Evolutionary conservation across 768 basidiomycete genomes (phyloP).

Genomic region (Cyathus striatus): DNA sequence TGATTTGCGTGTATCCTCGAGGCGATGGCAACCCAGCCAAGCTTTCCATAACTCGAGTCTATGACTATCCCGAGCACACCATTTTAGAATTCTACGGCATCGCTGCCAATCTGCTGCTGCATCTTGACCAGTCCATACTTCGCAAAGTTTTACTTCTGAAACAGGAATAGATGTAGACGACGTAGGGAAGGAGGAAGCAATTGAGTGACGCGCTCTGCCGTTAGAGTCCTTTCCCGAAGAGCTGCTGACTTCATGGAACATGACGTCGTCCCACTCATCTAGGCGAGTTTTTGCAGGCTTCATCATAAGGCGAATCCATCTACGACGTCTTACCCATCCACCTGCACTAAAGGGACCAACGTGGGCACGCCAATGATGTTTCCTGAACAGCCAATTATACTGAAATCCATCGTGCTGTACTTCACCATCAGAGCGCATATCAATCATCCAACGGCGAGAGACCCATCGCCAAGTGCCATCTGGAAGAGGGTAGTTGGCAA

Average conservation of each 20-base stretch:
- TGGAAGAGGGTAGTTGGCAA: conserved; percentile 66
- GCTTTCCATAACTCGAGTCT: conserved; percentile 72
- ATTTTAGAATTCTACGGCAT: conserved; percentile 46
- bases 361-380: conserved; percentile 58
- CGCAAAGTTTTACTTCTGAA: conserved; percentile 22
- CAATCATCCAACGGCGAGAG: conserved; percentile 79
- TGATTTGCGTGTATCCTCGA: conserved; percentile 16
- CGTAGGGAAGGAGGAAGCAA: conserved; percentile 20
- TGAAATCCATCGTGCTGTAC: conserved; percentile 84
- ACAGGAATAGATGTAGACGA: no score
- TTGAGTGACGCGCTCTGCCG: conserved; percentile 15
- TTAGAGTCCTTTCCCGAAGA: neutral
- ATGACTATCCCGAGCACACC: conserved; percentile 58
- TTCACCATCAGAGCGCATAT: conserved; percentile 78
- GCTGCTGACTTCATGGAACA: no score
- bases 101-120: conserved; percentile 54
- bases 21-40: conserved; percentile 53
- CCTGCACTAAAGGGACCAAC: conserved; percentile 57
- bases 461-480: conserved; percentile 83
- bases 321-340: conserved; percentile 70
- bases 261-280: conserved; percentile 6
- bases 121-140: conserved; percentile 52
- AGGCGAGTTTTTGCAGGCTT: conserved; percentile 38
- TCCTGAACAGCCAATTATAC: conserved; percentile 77
- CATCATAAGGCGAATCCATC: conserved; percentile 87